Evolutionary conservation across 768 basidiomycete genomes (phyloP), one percentile per base, ranked within the genome.

Genomic region (Lactifluus rugatus): DNA sequence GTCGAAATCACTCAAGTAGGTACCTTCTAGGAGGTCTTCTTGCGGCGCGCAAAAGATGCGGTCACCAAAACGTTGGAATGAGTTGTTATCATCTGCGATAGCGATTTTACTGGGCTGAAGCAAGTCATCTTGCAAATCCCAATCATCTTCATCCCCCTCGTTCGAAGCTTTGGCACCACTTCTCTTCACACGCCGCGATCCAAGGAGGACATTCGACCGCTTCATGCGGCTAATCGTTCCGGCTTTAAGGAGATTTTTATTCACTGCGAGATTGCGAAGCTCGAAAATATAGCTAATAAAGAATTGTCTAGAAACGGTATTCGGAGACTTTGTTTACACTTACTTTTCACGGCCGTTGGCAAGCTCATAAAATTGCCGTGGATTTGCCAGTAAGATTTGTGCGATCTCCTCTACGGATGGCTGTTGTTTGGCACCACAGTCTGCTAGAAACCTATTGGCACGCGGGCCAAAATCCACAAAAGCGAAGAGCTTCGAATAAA

Each of bases 11-110:
- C 28, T 42, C 5, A 48, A 41, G 2, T 13, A 41, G 50, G 67
- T 54, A 89, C 85, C 79, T 81, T 98, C 95, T 11, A 98, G 75
- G 8, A 91, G 76, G 64, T 95, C 92, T 68, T 98, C 94, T 70
- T 95, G 89, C 0, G 90, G 88, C 9, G 87, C 89, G 2, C 79
- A 80, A 66, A 85, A 89, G 16, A 95, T 73, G 2, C 78, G 77
- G 46, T 84, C 83, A 5, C 85, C 83, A 67, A 96, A 96, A 13
- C 85, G 75, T 61, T 89, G 85, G 65, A 85, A 82, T 5, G 84
- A 75, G 50, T 89, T 87, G 10, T 84, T 84, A 67, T 96, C 92
- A 68, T 99, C 94, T 3, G 89, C 87, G 48, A 96, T 80, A 26
- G 90, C 80, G 8, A 93, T 82, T 65, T 89, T 79, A 46, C 75